Base-by-base conservation (phyloP, 1,284 basidiomycete species). In the Ganoderma multipileum region DNA sequence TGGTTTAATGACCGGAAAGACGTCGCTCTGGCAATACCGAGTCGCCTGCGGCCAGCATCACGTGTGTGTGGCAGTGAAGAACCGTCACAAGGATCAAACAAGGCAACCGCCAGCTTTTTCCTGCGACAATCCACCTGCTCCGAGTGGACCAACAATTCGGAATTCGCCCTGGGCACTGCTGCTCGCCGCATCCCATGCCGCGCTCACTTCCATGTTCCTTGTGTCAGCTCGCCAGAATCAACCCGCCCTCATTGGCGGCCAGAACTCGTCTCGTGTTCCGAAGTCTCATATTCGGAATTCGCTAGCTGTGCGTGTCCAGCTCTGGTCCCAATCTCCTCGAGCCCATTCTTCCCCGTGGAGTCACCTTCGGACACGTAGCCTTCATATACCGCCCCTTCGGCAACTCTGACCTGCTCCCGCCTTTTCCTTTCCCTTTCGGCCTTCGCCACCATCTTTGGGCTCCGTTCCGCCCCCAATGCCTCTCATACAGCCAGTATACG, bases 221-320 rank as follows among this genome's bases (percentile, higher is more conserved):
- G 30, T 38, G 64, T 50, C 66, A 71, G n/a, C 58, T 41, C 38
- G 14, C n/a, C 16, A 41, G 58, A 70, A 73, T 71, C 52, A 38
- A 39, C 38, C 28, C 54, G 12, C 61, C 63, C 63, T 58, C 30
- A 75, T 74, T 74, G 72, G 69, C 67, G 69, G 65, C 61, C 23
- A 30, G 50, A 39, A n/a, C 38, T 23, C 47, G 42, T 33, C 59
- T 42, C 33, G 42, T 67, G 65, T 66, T 52, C 61, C 66, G 62
- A 68, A 67, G 33, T 18, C 63, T 41, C 39, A 63, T 70, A 75
- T 75, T 75, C 74, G 60, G 72, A 75, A 75, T 75, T 74, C 73
- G 71, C 69, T 71, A 72, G 62, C 16, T 47, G 52, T 54, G 61
- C 47, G 64, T 64, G 61, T 70, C 55, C 68, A 71, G 67, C 61